phyloP scores from a whole-genome alignment of 805 yeast species.

The Monosporozyma siamensis region DNA sequence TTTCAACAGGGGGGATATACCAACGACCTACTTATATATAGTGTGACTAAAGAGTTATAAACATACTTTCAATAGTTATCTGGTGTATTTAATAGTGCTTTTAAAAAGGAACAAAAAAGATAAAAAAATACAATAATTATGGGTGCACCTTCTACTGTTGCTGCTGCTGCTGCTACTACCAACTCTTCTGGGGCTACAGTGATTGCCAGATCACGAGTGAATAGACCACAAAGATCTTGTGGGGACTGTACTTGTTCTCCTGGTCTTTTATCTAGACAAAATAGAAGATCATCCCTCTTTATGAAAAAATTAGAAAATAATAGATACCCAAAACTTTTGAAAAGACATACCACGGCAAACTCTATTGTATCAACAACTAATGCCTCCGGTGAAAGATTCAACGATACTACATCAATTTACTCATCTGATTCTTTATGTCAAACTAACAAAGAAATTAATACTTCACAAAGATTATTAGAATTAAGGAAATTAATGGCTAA shows the following conservation, averaged over 20 bases:
- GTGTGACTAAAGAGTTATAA: too few relatives aligned
- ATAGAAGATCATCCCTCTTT: conserved; percentile 48
- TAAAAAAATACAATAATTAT: too few relatives aligned
- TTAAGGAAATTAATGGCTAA: conserved; percentile 58
- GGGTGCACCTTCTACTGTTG: conserved; percentile 3
- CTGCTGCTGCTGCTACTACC: conserved; percentile 2
- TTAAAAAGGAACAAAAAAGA: too few relatives aligned
- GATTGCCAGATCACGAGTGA: background rate
- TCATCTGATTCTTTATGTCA: conserved; percentile 34
- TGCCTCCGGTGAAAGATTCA: background rate
- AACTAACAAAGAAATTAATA: conserved; percentile 39
- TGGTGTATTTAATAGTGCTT: too few relatives aligned
- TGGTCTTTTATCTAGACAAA: conserved; percentile 61
- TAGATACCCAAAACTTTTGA: background rate
- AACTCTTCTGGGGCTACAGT: conserved; percentile 1
- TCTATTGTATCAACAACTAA: background rate
- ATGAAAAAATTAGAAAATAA: conserved; percentile 24
- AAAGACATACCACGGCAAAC: background rate
- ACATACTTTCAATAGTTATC: too few relatives aligned
- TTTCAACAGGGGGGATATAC: too few relatives aligned
- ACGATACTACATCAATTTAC: conserved; percentile 28
- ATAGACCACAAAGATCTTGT: conserved; percentile 42
- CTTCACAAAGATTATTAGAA: conserved; percentile 48
- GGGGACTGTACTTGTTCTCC: conserved; percentile 79
- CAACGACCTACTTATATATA: too few relatives aligned